Conservation (phyloP, 2,329 filamentous ascomycete species). For the Sporothrix globosa region DNA sequence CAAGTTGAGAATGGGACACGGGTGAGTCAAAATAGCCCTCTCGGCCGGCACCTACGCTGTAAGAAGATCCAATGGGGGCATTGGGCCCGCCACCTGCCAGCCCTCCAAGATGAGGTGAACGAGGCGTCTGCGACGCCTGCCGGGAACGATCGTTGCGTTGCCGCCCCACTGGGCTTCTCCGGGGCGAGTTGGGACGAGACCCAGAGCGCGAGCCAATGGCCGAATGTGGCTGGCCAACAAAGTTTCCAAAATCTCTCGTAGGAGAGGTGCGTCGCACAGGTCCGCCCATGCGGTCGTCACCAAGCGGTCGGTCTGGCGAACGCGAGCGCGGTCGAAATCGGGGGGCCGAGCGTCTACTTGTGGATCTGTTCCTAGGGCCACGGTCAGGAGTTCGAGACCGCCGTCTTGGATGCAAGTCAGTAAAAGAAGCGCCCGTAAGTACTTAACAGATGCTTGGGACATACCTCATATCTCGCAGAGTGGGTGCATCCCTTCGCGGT, state of each 20-base stretch:
- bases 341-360: constrained; percentile 46
- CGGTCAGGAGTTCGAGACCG: constrained; percentile 61
- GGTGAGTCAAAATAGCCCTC: constrained; percentile 24
- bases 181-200: constrained; percentile 59
- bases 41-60: not conserved
- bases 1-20: not conserved
- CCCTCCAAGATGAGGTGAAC: constrained; percentile 41
- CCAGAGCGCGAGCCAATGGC: constrained; percentile 55
- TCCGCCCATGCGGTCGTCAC: constrained; percentile 25
- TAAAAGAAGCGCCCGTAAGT: not conserved
- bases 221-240: constrained; percentile 48
- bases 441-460: not conserved
- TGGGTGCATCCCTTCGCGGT: constrained; percentile 46
- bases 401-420: constrained; percentile 45
- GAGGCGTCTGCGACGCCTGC: constrained; percentile 49
- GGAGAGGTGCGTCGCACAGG: constrained; percentile 54
- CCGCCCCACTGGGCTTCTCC: constrained; percentile 49
- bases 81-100: not conserved
- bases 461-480: constrained; percentile 45
- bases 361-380: constrained; percentile 45
- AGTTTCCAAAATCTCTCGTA: constrained; percentile 41
- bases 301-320: constrained; percentile 50
- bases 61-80: constrained; percentile 4
- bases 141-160: constrained; percentile 53
- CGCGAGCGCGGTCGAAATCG: constrained; percentile 59